These are phyloP conservation scores for Inosperma sp. DNA, from an alignment of 768 basidiomycete genomes.

Conservation along the genomic window DNA sequence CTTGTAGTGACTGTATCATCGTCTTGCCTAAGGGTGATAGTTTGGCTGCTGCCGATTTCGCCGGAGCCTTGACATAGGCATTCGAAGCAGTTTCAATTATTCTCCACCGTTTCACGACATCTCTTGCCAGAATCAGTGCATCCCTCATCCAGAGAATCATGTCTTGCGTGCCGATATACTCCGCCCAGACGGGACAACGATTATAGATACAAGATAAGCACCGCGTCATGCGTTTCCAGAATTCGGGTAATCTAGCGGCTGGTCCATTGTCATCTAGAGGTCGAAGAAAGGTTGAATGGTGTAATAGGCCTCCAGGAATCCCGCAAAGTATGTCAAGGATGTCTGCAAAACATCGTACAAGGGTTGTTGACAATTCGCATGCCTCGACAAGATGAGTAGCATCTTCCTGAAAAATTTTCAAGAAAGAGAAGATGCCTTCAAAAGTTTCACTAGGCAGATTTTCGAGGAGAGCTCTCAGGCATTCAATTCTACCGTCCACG, in stretches of 20 bases:
- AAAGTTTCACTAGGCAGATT: slow-evolving; percentile 63
- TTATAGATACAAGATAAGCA: slow-evolving; percentile 82
- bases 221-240: slow-evolving; percentile 82
- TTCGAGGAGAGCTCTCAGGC: slow-evolving; percentile 73
- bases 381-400: slow-evolving; percentile 75
- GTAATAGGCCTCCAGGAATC: slow-evolving; percentile 64
- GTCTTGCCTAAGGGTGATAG: slow-evolving; percentile 58
- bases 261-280: slow-evolving; percentile 41
- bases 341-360: slow-evolving; percentile 91
- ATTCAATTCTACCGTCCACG: slow-evolving; percentile 84
- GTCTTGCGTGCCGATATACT: slow-evolving; percentile 68
- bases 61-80: slow-evolving; percentile 23
- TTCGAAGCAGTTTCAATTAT: slow-evolving; percentile 70
- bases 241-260: slow-evolving; percentile 51
- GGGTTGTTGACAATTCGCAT: slow-evolving; percentile 79
- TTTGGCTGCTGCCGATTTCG: slow-evolving; percentile 31
- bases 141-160: slow-evolving; percentile 99
- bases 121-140: slow-evolving; percentile 87
- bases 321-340: slow-evolving; percentile 85
- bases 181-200: slow-evolving; percentile 78
- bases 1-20: slow-evolving; percentile 76
- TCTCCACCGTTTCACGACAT: slow-evolving; percentile 76
- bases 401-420: slow-evolving; percentile 59
- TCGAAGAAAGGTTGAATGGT: slow-evolving; percentile 48
- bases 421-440: slow-evolving; percentile 64